Conservation (phyloP, 495 filamentous ascomycete species). For the Podospora didyma region DNA sequence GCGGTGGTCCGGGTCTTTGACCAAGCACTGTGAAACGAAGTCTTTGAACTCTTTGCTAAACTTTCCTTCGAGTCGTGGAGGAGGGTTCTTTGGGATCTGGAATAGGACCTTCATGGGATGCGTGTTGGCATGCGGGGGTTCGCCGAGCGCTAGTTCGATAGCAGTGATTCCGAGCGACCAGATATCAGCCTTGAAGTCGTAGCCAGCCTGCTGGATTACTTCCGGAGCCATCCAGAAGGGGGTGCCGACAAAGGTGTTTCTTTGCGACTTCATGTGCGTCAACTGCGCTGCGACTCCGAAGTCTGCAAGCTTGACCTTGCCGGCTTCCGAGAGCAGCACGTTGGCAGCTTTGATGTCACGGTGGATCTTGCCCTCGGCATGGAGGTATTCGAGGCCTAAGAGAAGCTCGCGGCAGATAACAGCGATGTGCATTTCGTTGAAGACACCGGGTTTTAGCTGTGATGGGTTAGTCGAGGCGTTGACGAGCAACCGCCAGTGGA, state of each 20-base stretch:
- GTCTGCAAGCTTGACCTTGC: slow-evolving; percentile 94
- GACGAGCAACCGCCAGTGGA: not conserved
- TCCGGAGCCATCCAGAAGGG: slow-evolving; percentile 99
- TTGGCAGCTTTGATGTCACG: slow-evolving; percentile 98
- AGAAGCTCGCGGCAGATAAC: slow-evolving; percentile 92
- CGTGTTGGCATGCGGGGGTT: slow-evolving; percentile 83
- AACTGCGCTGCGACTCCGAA: slow-evolving; percentile 97
- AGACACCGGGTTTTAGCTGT: slow-evolving; percentile 86
- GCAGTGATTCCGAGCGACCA: slow-evolving; percentile 98
- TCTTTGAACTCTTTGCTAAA: slow-evolving; percentile 92
- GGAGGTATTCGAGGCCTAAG: slow-evolving; percentile 86
- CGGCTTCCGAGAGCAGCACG: slow-evolving; percentile 77
- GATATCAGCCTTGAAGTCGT: slow-evolving; percentile 96
- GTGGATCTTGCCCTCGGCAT: slow-evolving; percentile 93
- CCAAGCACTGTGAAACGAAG: slow-evolving; percentile 82
- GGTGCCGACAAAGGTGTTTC: slow-evolving; percentile 97
- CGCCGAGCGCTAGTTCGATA: slow-evolving; percentile 87
- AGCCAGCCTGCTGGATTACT: slow-evolving; percentile 94
- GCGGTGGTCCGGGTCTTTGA: slow-evolving; percentile 81
- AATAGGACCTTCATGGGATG: slow-evolving; percentile 99
- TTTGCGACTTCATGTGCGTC: slow-evolving; percentile 95
- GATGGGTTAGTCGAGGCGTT: slow-evolving; percentile 19
- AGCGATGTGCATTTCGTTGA: slow-evolving; percentile 87
- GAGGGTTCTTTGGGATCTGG: slow-evolving; percentile 86
- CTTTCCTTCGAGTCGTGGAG: slow-evolving; percentile 79